Evolutionary conservation across 1,284 basidiomycete species (phyloP), one percentile per base, ranked within the genome.

Genomic region (Paramarasmius palmivorus): DNA sequence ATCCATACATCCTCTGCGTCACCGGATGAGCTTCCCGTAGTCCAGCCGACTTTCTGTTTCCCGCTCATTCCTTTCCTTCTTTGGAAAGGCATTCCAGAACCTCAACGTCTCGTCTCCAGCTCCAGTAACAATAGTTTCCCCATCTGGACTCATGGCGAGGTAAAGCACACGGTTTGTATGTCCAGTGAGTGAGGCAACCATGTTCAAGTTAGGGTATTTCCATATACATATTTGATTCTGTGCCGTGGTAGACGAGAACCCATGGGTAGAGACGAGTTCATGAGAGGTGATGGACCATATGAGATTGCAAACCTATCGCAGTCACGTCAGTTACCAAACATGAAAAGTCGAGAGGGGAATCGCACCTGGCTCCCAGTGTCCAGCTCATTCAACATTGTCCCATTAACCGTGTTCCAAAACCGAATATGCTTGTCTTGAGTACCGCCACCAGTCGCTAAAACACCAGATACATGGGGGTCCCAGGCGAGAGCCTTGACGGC

Each of bases 181-280:
- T 4, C 97, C 97, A 0, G 92, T 93, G 12, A 99, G 78, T 4
- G 93, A 94, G 0, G 95, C 95, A 7, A 98, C 93, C 81, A 95
- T 95, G 55, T 90, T 87, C 70, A 96, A 79, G 8, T 87, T 88
- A 0, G 96, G 97, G 70, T 98, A 98, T 66, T 91, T 90, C 96
- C 96, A 99, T 60, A 99, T 92, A 66, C 94, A 95, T 53, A 99
- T 96, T 71, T 99, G 96, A 71, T 99, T 98, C 70, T 98, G 95
- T 4, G 95, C 87, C 0, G 92, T 87, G 2, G 93, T 94, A 5
- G 88, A 92, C 19, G 93, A 96, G 75, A 95, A 99, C 1, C 97
- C 96, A 65, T 99, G 96, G 2, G 96, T 99, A 12, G 94, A 97
- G 32, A 99, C 95, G 34, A 99, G 82, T 72, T 99, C 96, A 66